Evolutionary conservation across 1,284 basidiomycete species (phyloP).

Genomic region (Golubevia sp.): DNA sequence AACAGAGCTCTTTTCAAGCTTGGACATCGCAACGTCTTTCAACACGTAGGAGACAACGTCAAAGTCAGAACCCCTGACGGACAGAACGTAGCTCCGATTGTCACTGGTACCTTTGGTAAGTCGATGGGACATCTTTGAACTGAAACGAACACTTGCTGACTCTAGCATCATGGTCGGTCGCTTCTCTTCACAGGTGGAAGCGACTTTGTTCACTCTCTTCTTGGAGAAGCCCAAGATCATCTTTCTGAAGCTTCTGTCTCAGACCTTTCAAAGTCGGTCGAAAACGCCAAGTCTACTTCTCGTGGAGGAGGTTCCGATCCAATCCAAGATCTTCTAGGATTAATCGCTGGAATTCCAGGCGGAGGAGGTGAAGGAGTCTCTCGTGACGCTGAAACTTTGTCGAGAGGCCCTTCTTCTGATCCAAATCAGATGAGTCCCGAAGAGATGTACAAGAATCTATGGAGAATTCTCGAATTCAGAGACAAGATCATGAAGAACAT

Average conservation of each 20-base stretch:
- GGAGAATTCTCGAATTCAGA: slow-evolving; percentile 83
- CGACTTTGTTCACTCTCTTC: slow-evolving; percentile 37
- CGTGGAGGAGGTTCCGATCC: slow-evolving; percentile 55
- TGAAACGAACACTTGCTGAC: slow-evolving; percentile 9
- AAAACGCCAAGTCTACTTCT: slow-evolving; percentile 62
- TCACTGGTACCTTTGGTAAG: slow-evolving; percentile 88
- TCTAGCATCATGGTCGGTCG: background rate
- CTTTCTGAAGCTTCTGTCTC: slow-evolving; percentile 78
- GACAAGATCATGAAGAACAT: slow-evolving; percentile 83
- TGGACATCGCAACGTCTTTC: slow-evolving; percentile 78
- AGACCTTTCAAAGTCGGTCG: slow-evolving; percentile 80
- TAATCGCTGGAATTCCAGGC: slow-evolving; percentile 3
- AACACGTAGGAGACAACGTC: slow-evolving; percentile 83
- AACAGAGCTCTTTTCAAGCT: slow-evolving; percentile 71
- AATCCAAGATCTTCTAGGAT: slow-evolving; percentile 60
- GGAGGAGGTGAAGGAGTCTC: slow-evolving; percentile 10
- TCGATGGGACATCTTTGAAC: slow-evolving; percentile 45
- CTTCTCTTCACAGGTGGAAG: slow-evolving; percentile 45
- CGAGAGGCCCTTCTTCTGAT: slow-evolving; percentile 61
- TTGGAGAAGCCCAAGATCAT: slow-evolving; percentile 68
- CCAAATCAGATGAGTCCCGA: slow-evolving; percentile 79
- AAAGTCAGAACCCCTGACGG: slow-evolving; percentile 78
- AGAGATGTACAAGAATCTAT: slow-evolving; percentile 79
- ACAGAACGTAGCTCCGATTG: slow-evolving; percentile 76
- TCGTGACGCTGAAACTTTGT: slow-evolving; percentile 42